A percentile compares a stretch with the other conserved stretches of the same genome.
Conservation (phyloP, 176 grass and related monocot genomes). For the Neostapfia colusana region DNA sequence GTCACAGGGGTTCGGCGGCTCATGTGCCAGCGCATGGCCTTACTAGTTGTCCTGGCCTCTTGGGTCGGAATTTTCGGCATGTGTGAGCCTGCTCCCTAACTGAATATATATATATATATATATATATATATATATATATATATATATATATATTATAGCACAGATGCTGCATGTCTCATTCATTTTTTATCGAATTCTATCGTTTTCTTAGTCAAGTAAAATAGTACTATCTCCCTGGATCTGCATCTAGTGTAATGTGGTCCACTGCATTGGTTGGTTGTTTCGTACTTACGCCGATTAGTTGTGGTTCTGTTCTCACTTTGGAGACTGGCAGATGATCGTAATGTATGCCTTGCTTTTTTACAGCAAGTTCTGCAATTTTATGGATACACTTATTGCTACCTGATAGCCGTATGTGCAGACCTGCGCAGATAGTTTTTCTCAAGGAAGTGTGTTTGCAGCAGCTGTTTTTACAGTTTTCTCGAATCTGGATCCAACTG, state of each 20-base stretch:
- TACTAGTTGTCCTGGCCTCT: neutral
- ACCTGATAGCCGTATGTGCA: neutral
- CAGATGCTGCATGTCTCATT: neutral
- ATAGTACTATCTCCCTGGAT: neutral
- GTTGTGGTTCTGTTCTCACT: neutral
- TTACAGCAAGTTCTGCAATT: neutral
- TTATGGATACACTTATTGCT: too few relatives aligned
- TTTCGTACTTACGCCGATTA: neutral
- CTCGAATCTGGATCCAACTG: neutral
- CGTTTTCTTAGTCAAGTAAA: neutral
- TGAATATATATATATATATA: too few relatives aligned
- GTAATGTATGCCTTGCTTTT: neutral
- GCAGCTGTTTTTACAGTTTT: neutral
- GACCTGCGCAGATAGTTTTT: neutral
- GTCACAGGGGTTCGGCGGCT: neutral
- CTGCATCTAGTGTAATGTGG: constrained; percentile 7
- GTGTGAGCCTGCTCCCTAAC: neutral
- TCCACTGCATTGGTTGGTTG: constrained; percentile 15
- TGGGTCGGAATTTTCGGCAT: neutral
- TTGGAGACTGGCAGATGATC: neutral
- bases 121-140: too few relatives aligned
- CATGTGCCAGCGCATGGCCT: neutral
- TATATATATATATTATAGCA: too few relatives aligned
- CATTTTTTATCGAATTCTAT: neutral
- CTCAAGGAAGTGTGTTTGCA: neutral